Evolutionary conservation across 108 stramenopile genomes (phyloP).

Genomic region (Nitzschia sp.): DNA sequence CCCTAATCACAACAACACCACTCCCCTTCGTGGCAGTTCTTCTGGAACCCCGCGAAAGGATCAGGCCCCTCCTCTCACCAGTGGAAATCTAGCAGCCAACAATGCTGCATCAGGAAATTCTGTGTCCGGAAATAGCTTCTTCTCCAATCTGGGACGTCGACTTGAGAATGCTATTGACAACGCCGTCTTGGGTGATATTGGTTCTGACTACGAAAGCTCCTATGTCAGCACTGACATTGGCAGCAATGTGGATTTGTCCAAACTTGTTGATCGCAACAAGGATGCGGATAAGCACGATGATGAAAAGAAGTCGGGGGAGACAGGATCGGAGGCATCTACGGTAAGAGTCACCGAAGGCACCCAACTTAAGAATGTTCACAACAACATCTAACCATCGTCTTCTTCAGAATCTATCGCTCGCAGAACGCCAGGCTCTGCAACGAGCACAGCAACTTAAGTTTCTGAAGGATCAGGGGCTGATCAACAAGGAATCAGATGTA

Average conservation of each 20-base stretch:
- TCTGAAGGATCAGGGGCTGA: constrained; percentile 72
- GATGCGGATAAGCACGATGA: constrained; percentile 11
- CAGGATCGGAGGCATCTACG: constrained; percentile 42
- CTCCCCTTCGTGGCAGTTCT: constrained; percentile 21
- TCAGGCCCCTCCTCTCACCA: not conserved
- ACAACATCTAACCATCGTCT: not conserved
- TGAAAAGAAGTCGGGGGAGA: constrained; percentile 42
- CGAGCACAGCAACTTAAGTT: constrained; percentile 68
- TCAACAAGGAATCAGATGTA: constrained; percentile 47
- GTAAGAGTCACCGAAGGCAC: constrained; percentile 14
- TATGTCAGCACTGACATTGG: constrained; percentile 10
- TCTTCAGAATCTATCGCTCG: constrained; percentile 44
- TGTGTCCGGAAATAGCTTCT: constrained; percentile 18
- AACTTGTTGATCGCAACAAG: not conserved
- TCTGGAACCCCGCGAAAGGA: constrained; percentile 6
- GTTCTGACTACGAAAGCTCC: constrained; percentile 13
- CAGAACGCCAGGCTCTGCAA: constrained; percentile 67
- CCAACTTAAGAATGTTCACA: not conserved
- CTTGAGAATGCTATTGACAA: constrained; percentile 33
- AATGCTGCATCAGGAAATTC: constrained; percentile 12
- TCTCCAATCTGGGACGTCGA: constrained; percentile 32
- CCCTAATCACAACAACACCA: not conserved
- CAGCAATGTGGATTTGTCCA: not conserved
- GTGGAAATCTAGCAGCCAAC: not conserved
- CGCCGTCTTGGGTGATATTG: constrained; percentile 14